Evolutionary conservation across 805 yeast genomes (phyloP).

Genomic region (Zygosaccharomyces siamensis): DNA sequence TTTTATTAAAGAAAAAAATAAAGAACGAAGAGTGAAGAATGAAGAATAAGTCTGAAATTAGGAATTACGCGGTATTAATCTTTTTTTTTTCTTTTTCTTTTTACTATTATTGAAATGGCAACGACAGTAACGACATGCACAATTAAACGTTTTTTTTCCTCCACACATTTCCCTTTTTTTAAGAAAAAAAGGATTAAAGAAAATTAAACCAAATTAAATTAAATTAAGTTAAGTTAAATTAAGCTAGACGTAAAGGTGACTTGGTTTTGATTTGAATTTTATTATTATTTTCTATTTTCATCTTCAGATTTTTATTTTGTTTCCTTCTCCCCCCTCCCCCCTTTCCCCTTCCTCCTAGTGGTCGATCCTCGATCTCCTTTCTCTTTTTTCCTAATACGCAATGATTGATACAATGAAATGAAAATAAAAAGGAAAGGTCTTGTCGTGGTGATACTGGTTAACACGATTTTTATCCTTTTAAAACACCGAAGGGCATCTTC

Average conservation of each 20-base stretch:
- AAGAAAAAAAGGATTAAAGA: not conserved
- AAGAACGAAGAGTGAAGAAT: not conserved
- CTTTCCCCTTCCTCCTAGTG: not conserved
- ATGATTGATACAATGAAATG: not conserved
- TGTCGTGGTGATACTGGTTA: not conserved
- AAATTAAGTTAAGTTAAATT: not conserved
- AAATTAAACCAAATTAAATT: no score
- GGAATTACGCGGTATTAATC: not conserved
- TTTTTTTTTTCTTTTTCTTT: not conserved
- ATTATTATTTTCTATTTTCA: not conserved
- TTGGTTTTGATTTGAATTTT: not conserved
- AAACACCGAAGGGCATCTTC: slow-evolving; percentile 3
- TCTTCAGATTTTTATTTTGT: not conserved
- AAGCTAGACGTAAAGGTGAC: not conserved
- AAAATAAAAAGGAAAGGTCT: not conserved
- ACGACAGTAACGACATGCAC: not conserved
- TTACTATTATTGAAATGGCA: not conserved
- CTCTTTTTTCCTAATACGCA: no score
- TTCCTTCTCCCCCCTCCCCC: not conserved
- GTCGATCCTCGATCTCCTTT: not conserved
- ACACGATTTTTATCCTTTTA: not conserved
- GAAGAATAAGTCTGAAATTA: not conserved
- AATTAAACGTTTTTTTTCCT: not conserved
- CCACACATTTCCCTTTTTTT: not conserved
- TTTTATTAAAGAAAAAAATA: no score